Percentiles rank a stretch among this genome's conserved stretches.
Evolutionary conservation across 2,329 filamentous ascomycete species (phyloP).

Genomic region (Xylariales sp.): DNA sequence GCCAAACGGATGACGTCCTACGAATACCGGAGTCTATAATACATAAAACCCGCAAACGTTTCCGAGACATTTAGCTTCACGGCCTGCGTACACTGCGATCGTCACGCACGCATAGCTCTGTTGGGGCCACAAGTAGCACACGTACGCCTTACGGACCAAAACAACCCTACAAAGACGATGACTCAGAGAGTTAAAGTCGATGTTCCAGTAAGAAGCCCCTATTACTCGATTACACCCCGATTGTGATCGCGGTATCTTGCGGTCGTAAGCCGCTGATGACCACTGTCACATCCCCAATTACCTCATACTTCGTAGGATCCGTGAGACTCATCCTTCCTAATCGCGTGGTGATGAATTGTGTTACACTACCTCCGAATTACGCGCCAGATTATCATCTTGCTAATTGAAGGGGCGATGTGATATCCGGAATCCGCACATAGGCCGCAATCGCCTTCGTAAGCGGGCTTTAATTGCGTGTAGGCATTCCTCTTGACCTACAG

Average conservation of each 20-base stretch:
- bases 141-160: background rate
- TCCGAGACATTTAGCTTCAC: background rate
- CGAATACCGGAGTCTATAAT: background rate
- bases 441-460: constrained; percentile 22
- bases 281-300: background rate
- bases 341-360: constrained; percentile 7
- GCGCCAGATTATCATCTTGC: background rate
- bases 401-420: constrained; percentile 1
- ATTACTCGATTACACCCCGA: background rate
- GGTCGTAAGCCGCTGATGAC: constrained; percentile 4
- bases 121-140: background rate
- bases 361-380: constrained; percentile 11
- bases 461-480: background rate
- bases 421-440: constrained; percentile 7
- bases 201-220: background rate
- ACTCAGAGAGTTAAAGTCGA: constrained; percentile 13
- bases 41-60: background rate
- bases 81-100: background rate
- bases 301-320: background rate
- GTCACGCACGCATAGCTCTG: background rate
- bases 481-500: background rate
- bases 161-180: background rate
- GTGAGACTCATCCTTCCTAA: background rate
- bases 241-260: constrained; percentile 5
- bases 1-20: background rate